phyloP scores from a whole-genome alignment of 169 alveolate genomes.

The Plasmodium knowlesi region DNA sequence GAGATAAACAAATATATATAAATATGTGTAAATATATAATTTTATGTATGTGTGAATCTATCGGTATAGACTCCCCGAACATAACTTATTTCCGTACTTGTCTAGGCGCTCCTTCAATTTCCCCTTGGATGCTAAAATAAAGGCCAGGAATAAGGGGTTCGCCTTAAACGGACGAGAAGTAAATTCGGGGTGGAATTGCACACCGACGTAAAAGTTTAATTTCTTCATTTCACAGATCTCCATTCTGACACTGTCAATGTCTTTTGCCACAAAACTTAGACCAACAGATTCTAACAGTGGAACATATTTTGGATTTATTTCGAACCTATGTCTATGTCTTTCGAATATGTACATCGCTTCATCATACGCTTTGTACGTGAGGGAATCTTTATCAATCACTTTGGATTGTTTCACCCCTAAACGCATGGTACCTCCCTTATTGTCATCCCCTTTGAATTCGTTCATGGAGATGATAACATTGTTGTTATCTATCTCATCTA shows the following conservation, averaged over 20 bases:
- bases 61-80: slow-evolving; percentile 78
- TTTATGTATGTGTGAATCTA: neutral
- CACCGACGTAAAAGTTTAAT: slow-evolving; percentile 94
- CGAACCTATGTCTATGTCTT: slow-evolving; percentile 96
- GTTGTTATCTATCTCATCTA: slow-evolving; percentile 69
- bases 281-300: slow-evolving; percentile 90
- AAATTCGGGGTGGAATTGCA: slow-evolving; percentile 97
- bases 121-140: slow-evolving; percentile 87
- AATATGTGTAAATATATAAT: neutral
- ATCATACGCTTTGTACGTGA: slow-evolving; percentile 92
- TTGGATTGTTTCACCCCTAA: slow-evolving; percentile 92
- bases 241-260: slow-evolving; percentile 90
- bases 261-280: slow-evolving; percentile 90
- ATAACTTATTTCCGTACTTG: slow-evolving; percentile 77
- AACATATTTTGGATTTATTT: slow-evolving; percentile 91
- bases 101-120: slow-evolving; percentile 78
- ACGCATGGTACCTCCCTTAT: slow-evolving; percentile 95
- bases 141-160: slow-evolving; percentile 89
- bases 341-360: slow-evolving; percentile 88
- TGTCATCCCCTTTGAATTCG: slow-evolving; percentile 81
- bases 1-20: neutral
- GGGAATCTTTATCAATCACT: slow-evolving; percentile 87
- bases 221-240: slow-evolving; percentile 89
- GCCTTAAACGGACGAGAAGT: slow-evolving; percentile 91
- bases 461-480: slow-evolving; percentile 78